Evolutionary conservation across 495 filamentous ascomycete species (phyloP), one percentile per base, ranked within the genome.

Genomic region (Penicillium paxilli): DNA sequence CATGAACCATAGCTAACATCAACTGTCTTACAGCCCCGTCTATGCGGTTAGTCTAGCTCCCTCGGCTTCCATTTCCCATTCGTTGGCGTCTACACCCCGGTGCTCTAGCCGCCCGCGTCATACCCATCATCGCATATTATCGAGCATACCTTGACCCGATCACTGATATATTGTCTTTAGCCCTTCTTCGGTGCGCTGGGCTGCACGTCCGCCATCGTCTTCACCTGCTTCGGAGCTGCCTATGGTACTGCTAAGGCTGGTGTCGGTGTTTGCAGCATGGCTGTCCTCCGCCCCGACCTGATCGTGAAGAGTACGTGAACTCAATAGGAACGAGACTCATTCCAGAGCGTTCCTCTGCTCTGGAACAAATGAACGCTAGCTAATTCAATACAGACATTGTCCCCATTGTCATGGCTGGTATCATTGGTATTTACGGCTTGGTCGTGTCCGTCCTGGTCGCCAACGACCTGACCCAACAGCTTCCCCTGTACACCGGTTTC

Each of bases 331-430:
- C 14, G 14, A n/a, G 33, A 22, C 47, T 17, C 14, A 28, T 10
- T 19, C 30, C 16, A 38, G n/a, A 7, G 44, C n/a, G 10, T 14
- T 21, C 2, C 20, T 30, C n/a, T 48, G 14, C 23, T 32, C 14
- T 12, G 22, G 17, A 52, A 16, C 21, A 11, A 10, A 2, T 8
- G 9, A n/a, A 16, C 16, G 4, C 42, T 54, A 46, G 51, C 65
- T 73, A 21, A 73, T 47, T 22, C 19, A 40, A 52, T 47, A 17
- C 59, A 98, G 94, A 98, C 82, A 96, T 98, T 69, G 92, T 98
- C 54, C 94, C 94, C 68, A 94, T 98, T 75, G 96, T 99, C 84
- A 99, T 99, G 94, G 94, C 94, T 81, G 94, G 94, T 98, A 99
- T 99, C 79, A 97, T 99, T 75, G 95, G 89, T 87, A 99, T 99